Evolutionary conservation across 2,329 filamentous ascomycete genomes (phyloP), one percentile per base, ranked within the genome.

Genomic region (Phoma sp.): DNA sequence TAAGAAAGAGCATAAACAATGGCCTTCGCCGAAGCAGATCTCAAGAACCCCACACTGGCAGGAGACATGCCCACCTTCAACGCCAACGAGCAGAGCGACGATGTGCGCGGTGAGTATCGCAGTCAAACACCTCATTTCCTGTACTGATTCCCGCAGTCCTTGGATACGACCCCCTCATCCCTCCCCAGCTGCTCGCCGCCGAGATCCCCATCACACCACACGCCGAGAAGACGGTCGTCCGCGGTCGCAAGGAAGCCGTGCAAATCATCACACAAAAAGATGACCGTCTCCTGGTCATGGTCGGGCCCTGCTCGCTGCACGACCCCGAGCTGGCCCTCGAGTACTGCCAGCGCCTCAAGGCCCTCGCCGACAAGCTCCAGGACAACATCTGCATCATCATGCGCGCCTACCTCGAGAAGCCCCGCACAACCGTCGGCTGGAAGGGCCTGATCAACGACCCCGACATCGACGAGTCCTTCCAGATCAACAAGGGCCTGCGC

Each of bases 381-480:
- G 82, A 87, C 66, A 93, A 98, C 74, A 84, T 99, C 39, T 88
- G 88, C 76, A 90, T 99, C 75, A 88, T 99, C 71, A 99, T 99
- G 95, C 91, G 95, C 68, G 92, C 93, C 73, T 99, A 99, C 84
- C 89, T 99, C 45, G 95, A 99, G 83, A 99, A 99, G 84, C 95
- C 95, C 34, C 89, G 95, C 57, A 99, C 95, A 42, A 99, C 95
- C 0, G 93, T 99, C 42, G 95, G 95, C 74, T 99, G 95, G 95
- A 99, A 99, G 81, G 95, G 95, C 46, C 83, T 99, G 76, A 97
- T 99, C 84, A 99, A 99, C 79, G 95, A 99, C 77, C 95, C 95
- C 2, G 93, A 98, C 71, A 96, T 99, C 75, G 92, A 99, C 77
- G 89, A 95, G 76, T 95, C 89, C 72, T 99, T 90, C 88, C 87